phyloP scores from a whole-genome alignment of 305 asterid genomes.

The Ajuga reptans region DNA sequence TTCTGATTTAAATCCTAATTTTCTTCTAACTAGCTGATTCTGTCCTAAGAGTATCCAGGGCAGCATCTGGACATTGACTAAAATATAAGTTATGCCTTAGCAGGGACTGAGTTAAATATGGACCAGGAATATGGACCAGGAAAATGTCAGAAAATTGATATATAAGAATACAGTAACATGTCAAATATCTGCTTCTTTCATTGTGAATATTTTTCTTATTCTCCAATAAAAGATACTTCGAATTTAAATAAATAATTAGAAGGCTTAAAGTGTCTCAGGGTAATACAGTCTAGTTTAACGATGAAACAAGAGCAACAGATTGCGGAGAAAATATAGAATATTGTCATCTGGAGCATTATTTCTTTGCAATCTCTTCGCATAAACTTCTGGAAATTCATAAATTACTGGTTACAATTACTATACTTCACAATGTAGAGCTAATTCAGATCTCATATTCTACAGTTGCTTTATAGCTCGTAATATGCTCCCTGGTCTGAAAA shows the following conservation, averaged over 20 bases:
- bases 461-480: slow-evolving; percentile 95
- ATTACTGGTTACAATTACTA: not conserved
- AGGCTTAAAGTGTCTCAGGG: not conserved
- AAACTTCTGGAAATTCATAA: not conserved
- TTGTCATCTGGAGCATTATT: not conserved
- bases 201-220: not conserved
- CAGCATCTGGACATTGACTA: not conserved
- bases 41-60: not conserved
- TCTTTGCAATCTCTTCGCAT: not conserved
- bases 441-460: slow-evolving; percentile 28
- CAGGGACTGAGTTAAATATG: not conserved
- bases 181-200: not conserved
- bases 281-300: not conserved
- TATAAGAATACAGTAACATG: not conserved
- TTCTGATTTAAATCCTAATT: not conserved
- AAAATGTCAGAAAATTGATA: not conserved
- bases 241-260: not conserved
- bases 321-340: not conserved
- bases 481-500: slow-evolving; percentile 86
- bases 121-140: too few relatives aligned
- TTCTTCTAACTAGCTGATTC: not conserved
- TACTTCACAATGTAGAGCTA: slow-evolving; percentile 19
- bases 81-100: not conserved
- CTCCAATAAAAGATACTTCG: not conserved
- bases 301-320: not conserved